A percentile compares a stretch with the other conserved stretches of the same genome.
These are phyloP conservation scores for Pseudocercospora ulei DNA, from an alignment of 2,329 filamentous ascomycete species.

Conservation along the genomic window DNA sequence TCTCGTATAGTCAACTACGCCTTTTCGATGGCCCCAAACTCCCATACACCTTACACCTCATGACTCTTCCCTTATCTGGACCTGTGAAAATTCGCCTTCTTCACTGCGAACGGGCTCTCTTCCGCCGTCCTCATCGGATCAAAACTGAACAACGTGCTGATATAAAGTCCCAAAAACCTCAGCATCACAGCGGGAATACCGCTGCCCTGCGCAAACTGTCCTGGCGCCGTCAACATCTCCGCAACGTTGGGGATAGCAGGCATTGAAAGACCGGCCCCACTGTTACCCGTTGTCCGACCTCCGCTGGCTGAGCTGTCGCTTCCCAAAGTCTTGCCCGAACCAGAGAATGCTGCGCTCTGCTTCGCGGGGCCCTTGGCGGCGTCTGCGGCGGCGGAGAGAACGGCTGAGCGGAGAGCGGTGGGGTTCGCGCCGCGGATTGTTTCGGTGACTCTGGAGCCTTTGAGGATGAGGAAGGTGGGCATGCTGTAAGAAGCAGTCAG, in stretches of 20 bases:
- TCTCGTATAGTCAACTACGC: no score
- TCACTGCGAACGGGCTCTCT: slow-evolving; percentile 39
- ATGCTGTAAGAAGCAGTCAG: slow-evolving; percentile 29
- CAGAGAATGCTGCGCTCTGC: slow-evolving; percentile 33
- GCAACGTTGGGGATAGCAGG: slow-evolving; percentile 19
- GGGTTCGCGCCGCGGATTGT: slow-evolving; percentile 44
- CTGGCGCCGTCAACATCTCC: slow-evolving; percentile 27
- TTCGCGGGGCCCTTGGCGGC: slow-evolving; percentile 35
- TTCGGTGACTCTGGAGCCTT: slow-evolving; percentile 38
- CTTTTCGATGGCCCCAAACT: slow-evolving; percentile 2
- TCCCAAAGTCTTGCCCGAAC: slow-evolving; percentile 40
- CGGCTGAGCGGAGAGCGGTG: slow-evolving; percentile 41
- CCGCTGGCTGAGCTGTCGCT: slow-evolving; percentile 10
- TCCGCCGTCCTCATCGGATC: slow-evolving; percentile 40
- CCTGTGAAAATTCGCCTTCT: slow-evolving; percentile 22
- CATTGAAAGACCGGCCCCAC: slow-evolving; percentile 1
- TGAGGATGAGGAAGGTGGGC: slow-evolving; percentile 45
- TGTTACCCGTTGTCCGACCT: slow-evolving; percentile 5
- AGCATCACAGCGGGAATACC: slow-evolving; percentile 37
- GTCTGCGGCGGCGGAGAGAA: slow-evolving; percentile 40
- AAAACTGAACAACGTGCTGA: slow-evolving; percentile 40
- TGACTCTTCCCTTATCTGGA: slow-evolving; percentile 10
- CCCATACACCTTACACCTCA: slow-evolving; percentile 13
- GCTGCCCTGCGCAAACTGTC: slow-evolving; percentile 28
- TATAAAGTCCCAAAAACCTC: slow-evolving; percentile 41